phyloP scores from a whole-genome alignment of 2,329 filamentous ascomycete species.

The Trichoderma citrinoviride region DNA sequence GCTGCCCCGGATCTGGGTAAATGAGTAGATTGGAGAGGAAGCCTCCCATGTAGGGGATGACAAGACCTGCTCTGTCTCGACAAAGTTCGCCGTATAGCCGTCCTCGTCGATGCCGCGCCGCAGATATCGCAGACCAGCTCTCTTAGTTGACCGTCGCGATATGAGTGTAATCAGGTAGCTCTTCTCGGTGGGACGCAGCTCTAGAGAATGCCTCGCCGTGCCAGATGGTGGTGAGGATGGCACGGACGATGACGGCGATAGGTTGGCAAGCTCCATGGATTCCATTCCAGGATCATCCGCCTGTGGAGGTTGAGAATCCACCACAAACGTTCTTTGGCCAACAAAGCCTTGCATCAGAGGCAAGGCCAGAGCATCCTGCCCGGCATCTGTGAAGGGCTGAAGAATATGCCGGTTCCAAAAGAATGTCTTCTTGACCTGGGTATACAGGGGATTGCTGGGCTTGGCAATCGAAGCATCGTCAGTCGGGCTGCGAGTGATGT shows the following conservation, averaged over 20 bases:
- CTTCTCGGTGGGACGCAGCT: constrained; percentile 49
- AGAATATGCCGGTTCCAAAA: constrained; percentile 89
- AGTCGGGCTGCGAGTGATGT: constrained; percentile 70
- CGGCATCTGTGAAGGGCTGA: constrained; percentile 69
- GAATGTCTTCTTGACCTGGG: constrained; percentile 71
- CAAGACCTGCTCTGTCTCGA: constrained; percentile 94
- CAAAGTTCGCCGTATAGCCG: constrained; percentile 82
- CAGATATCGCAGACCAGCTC: constrained; percentile 85
- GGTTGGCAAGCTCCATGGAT: constrained; percentile 46
- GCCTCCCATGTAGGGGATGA: constrained; percentile 66
- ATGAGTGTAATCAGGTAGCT: constrained; percentile 81
- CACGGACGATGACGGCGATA: constrained; percentile 34
- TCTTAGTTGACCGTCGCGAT: constrained; percentile 81
- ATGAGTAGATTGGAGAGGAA: constrained; percentile 68
- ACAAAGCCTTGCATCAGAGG: constrained; percentile 94
- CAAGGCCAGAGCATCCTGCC: constrained; percentile 67
- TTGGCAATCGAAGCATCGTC: constrained; percentile 30
- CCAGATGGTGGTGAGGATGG: constrained; percentile 30
- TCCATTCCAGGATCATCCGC: constrained; percentile 46
- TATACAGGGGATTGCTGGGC: constrained; percentile 58
- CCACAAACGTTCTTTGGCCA: constrained; percentile 76
- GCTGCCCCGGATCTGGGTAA: constrained; percentile 83
- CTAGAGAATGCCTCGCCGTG: constrained; percentile 34
- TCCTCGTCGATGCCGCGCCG: constrained; percentile 88
- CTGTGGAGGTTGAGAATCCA: constrained; percentile 61